Evolutionary conservation across 495 filamentous ascomycete genomes (phyloP).

Genomic region (Hyphodiscus hymeniophilus): DNA sequence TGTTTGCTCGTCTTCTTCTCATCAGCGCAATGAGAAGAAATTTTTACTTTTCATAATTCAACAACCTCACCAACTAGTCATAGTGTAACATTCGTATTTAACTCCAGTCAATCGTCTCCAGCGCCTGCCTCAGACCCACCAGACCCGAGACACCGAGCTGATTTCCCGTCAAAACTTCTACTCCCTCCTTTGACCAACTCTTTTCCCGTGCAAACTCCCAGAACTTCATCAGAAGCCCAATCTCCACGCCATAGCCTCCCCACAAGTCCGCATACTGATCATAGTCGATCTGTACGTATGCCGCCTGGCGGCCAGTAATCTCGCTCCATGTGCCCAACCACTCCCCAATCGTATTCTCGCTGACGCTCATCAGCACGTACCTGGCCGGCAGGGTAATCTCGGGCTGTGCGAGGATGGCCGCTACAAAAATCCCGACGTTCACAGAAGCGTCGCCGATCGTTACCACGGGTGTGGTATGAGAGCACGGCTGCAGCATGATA

Average conservation of each 20-base stretch:
- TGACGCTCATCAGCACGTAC: not conserved
- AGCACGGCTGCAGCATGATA: not conserved
- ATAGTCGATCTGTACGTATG: not conserved
- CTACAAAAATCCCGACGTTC: constrained; percentile 30
- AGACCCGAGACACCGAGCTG: not conserved
- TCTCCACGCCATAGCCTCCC: not conserved
- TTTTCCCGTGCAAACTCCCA: not conserved
- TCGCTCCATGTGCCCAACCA: not conserved
- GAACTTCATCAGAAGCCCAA: not conserved
- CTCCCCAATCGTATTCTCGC: not conserved
- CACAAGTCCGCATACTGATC: not conserved
- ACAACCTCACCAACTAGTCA: too few relatives aligned
- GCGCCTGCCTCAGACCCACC: not conserved
- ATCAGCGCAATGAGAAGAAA: constrained; percentile 21
- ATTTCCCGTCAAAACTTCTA: not conserved
- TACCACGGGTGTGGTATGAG: not conserved
- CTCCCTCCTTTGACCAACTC: not conserved
- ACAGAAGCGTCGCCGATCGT: constrained; percentile 30
- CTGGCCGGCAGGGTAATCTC: not conserved
- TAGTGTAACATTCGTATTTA: too few relatives aligned
- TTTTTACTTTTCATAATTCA: too few relatives aligned
- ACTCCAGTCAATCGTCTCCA: not conserved
- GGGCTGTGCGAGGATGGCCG: constrained; percentile 25
- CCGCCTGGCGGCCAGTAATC: not conserved
- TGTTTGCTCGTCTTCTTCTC: constrained; percentile 24